Conservation (phyloP, 2,329 filamentous ascomycete genomes). For the Fusarium secorum region DNA sequence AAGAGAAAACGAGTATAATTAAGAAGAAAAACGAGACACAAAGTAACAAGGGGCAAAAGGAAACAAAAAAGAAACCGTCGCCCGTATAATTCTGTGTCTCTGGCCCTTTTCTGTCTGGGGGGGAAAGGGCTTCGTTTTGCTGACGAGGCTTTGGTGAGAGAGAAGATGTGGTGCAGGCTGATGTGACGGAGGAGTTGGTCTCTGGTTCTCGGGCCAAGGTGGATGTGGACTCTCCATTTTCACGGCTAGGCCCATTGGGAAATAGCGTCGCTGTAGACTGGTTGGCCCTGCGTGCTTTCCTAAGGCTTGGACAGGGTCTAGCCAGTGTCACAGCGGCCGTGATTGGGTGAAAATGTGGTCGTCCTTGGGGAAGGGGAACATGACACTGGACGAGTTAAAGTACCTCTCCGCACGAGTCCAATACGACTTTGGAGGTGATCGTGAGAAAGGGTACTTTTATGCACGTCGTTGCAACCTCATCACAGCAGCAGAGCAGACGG, state of each 20-base stretch:
- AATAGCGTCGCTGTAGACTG: neutral
- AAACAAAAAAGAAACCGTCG: neutral
- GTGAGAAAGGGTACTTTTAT: slow-evolving; percentile 12
- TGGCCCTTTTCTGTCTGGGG: neutral
- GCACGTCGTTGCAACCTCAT: slow-evolving; percentile 11
- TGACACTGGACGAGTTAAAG: slow-evolving; percentile 8
- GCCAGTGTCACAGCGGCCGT: neutral
- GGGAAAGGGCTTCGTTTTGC: slow-evolving; percentile 15
- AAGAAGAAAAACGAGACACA: slow-evolving; percentile 1
- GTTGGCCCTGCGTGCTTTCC: slow-evolving; percentile 8
- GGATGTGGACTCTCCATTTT: slow-evolving; percentile 19
- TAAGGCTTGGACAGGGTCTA: slow-evolving; percentile 13
- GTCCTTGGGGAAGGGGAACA: slow-evolving; percentile 28
- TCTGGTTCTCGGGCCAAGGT: slow-evolving; percentile 24
- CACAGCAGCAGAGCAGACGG: slow-evolving; percentile 1
- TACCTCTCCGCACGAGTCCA: slow-evolving; percentile 23
- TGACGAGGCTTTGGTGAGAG: slow-evolving; percentile 39
- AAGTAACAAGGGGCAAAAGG: neutral
- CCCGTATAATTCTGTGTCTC: slow-evolving; percentile 10
- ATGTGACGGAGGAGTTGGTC: slow-evolving; percentile 37
- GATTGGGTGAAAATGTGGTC: slow-evolving; percentile 8
- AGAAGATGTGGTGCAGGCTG: slow-evolving; percentile 37
- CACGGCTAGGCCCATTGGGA: neutral
- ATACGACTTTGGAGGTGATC: neutral
- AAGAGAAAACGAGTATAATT: neutral